Evolutionary conservation across 352 stramenopile genomes (phyloP), one percentile per base, ranked within the genome.

Genomic region (Phytophthora sojae): DNA sequence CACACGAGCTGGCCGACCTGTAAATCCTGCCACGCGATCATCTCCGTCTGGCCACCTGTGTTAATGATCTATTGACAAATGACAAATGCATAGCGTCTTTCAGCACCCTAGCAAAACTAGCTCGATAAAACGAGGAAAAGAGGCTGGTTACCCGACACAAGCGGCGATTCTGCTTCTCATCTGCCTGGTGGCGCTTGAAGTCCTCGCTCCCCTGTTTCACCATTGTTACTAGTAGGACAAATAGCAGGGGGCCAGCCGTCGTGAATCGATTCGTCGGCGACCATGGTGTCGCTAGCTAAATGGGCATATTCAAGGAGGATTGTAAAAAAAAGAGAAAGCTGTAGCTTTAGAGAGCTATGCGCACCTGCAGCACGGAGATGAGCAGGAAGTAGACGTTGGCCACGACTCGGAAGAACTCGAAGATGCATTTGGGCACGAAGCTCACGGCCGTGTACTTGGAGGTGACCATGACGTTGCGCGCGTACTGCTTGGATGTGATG

Each of bases 301-400:
- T 5, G 51, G 42, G 23, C 32, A 42, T 21, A 21, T 21, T 1
- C 21, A 1, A 21, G 21, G 21, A 1, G 21, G 21, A 21, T 21
- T 21, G 21, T 21, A 21, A 21, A 21, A 21, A 21, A 21, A 21
- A 21, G 21, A 21, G 21, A 21, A 21, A 21, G 21, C 21, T 21
- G 21, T 21, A 21, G 21, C 21, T 21, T 21, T 21, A 21, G 21
- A 21, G 19, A 25, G 19, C 15, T 58, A 30, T 29, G 14, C 29
- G 50, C 51, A 87, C 80, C 80, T 98, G 97, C 15, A 99, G 85
- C 35, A 95, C 61, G 9, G 92, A 96, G 45, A 98, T 96, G 37
- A 94, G 77, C n/a, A 98, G 75, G 75, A 99, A 98, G 80, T 98
- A 98, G 64, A 98, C 79, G 72, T 99, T 99, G 30, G 92, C 95